These are phyloP conservation scores for Hibiscus mutabilis DNA, from an alignment of 345 rosid genomes.

Conservation along the genomic window DNA sequence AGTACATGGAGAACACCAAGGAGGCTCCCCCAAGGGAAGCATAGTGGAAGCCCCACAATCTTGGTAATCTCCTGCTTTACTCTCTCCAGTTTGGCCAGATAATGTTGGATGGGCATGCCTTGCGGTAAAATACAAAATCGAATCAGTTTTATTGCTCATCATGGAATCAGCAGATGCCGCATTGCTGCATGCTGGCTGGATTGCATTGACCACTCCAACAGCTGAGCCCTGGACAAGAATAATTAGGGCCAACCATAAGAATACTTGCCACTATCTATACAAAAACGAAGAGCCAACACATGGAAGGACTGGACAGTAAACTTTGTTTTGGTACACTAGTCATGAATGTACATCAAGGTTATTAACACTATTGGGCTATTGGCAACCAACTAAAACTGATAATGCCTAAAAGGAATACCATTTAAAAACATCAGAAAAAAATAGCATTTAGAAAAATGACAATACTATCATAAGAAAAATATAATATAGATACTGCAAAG, in stretches of 20 bases:
- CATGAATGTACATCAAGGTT: background rate
- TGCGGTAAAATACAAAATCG: conserved; percentile 48
- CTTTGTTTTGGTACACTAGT: background rate
- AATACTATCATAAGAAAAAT: conserved; percentile 5
- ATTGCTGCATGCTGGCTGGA: conserved; percentile 67
- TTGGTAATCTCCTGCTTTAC: conserved; percentile 74
- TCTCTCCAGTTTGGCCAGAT: conserved; percentile 85
- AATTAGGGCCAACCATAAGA: background rate
- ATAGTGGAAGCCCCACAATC: conserved; percentile 84
- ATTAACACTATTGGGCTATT: background rate
- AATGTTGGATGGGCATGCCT: conserved; percentile 61
- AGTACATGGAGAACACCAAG: conserved; percentile 69
- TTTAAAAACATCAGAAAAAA: background rate
- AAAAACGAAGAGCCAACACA: background rate
- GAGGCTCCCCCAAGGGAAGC: conserved; percentile 80
- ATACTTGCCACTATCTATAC: background rate
- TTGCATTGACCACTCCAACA: conserved; percentile 37
- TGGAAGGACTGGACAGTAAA: background rate
- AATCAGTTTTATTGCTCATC: conserved; percentile 87
- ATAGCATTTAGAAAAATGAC: background rate
- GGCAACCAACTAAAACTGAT: no score
- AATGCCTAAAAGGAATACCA: background rate
- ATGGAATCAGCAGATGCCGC: conserved; percentile 79
- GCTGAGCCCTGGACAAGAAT: conserved; percentile 41
- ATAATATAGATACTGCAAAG: conserved; percentile 14